Evolutionary conservation across 129 eudicot genomes (phyloP).

Genomic region (Lactuca saligna): DNA sequence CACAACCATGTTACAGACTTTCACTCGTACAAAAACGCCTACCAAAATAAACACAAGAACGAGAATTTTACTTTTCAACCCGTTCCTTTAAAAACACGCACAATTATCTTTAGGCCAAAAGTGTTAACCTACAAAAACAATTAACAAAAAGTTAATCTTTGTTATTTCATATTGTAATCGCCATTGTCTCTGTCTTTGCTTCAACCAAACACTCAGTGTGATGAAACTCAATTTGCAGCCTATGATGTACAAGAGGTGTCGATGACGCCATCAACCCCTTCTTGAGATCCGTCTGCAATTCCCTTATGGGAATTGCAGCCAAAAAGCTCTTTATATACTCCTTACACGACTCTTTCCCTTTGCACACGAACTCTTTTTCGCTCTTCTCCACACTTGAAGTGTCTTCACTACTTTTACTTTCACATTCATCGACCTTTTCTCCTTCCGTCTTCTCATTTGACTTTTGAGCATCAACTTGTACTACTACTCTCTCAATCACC

Average conservation of each 20-base stretch:
- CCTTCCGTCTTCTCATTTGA: constrained; percentile 43
- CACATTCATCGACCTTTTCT: constrained; percentile 32
- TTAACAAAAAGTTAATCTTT: neutral
- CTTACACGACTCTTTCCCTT: constrained; percentile 80
- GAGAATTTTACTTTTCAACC: constrained; percentile 5
- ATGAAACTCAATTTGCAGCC: constrained; percentile 84
- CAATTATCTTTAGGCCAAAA: neutral
- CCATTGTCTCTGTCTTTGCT: constrained; percentile 10
- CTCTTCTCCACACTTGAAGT: neutral
- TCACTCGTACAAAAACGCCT: constrained; percentile 12
- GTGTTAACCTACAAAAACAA: constrained; percentile 30
- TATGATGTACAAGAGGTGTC: constrained; percentile 62
- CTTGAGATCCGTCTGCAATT: constrained; percentile 69
- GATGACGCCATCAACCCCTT: constrained; percentile 65
- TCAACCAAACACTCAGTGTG: constrained; percentile 44
- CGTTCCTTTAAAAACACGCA: constrained; percentile 12
- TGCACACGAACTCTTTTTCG: constrained; percentile 44
- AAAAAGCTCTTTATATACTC: constrained; percentile 84
- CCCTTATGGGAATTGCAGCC: constrained; percentile 88
- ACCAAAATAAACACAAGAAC: constrained; percentile 19
- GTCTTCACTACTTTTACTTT: constrained; percentile 1
- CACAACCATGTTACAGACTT: constrained; percentile 9
- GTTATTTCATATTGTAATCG: constrained; percentile 11
- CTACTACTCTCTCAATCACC: constrained; percentile 44
- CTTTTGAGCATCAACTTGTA: constrained; percentile 29